These are phyloP conservation scores for Coprinellus micaceus DNA, from an alignment of 768 basidiomycete genomes.

Conservation along the genomic window DNA sequence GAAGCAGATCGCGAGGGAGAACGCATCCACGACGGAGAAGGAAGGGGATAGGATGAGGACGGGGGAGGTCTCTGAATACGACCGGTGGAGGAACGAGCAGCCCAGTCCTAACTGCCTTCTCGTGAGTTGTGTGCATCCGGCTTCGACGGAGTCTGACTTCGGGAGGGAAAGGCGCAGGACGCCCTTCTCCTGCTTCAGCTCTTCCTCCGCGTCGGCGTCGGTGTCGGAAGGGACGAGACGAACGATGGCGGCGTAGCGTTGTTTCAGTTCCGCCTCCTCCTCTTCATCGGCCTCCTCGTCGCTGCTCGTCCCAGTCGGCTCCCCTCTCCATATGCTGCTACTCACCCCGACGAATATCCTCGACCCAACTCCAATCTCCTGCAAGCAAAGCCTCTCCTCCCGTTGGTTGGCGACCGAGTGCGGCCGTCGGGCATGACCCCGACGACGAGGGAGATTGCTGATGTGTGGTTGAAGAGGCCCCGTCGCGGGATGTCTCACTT, in stretches of 20 bases:
- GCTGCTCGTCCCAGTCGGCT: neutral
- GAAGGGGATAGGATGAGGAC: neutral
- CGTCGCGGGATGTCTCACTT: neutral
- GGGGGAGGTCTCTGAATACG: neutral
- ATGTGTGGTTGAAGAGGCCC: slow-evolving; percentile 1
- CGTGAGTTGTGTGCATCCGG: neutral
- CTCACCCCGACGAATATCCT: slow-evolving; percentile 1
- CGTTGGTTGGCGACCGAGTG: neutral
- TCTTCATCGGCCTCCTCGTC: neutral
- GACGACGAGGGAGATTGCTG: slow-evolving; percentile 1
- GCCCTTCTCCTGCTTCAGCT: neutral
- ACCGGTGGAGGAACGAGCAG: neutral
- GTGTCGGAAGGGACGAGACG: neutral
- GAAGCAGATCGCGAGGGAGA: neutral
- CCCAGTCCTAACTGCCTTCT: neutral
- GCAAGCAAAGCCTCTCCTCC: slow-evolving; percentile 6
- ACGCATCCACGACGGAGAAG: neutral
- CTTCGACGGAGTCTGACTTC: slow-evolving; percentile 1
- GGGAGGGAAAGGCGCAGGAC: neutral
- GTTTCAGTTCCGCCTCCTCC: neutral
- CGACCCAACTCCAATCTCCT: slow-evolving; percentile 9
- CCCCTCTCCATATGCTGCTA: slow-evolving; percentile 10
- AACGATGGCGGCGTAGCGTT: slow-evolving; percentile 2
- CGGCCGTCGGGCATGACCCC: neutral
- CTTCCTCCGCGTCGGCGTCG: slow-evolving; percentile 1